These are phyloP conservation scores for Rhodosporidiobolus sp. DNA, from an alignment of 768 basidiomycete species.

Conservation along the genomic window DNA sequence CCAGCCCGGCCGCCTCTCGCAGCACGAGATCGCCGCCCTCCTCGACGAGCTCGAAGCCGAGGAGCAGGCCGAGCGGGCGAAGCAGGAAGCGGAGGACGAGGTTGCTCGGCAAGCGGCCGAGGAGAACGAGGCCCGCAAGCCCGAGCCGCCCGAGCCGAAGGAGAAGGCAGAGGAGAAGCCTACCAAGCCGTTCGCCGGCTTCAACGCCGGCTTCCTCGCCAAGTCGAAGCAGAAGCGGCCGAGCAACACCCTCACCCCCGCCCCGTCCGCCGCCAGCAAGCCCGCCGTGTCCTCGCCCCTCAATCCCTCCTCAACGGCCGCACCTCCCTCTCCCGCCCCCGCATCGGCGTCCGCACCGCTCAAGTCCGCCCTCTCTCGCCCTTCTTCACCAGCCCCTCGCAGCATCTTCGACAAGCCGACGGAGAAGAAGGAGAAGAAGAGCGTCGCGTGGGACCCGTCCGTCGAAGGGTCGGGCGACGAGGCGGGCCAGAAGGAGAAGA, in stretches of 20 bases:
- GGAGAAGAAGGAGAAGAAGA: slow-evolving; percentile 8
- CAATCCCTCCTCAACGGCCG: not conserved
- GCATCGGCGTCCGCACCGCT: not conserved
- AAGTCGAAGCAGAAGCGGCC: slow-evolving; percentile 32
- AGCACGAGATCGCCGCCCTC: slow-evolving; percentile 20
- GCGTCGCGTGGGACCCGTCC: slow-evolving; percentile 29
- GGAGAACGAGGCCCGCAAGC: not conserved
- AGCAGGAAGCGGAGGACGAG: not conserved
- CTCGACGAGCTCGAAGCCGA: slow-evolving; percentile 37
- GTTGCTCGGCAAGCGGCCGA: not conserved
- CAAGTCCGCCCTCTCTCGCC: slow-evolving; percentile 28
- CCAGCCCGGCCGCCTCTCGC: not conserved
- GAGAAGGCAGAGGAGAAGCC: not conserved
- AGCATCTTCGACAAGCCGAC: slow-evolving; percentile 6
- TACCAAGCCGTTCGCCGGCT: slow-evolving; percentile 13
- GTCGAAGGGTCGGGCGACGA: not conserved
- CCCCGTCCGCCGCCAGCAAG: not conserved
- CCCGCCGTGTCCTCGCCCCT: too few relatives aligned
- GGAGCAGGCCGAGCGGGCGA: slow-evolving; percentile 6
- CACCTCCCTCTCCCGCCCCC: not conserved
- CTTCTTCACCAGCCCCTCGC: slow-evolving; percentile 14
- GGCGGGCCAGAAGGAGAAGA: slow-evolving; percentile 8
- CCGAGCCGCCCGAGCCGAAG: not conserved
- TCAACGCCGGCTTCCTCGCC: slow-evolving; percentile 31
- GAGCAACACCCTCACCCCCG: slow-evolving; percentile 13